Percentiles rank a stretch among this genome's conserved stretches.
These are phyloP conservation scores for Pseudocercospora fuligena DNA, from an alignment of 2,329 filamentous ascomycete species.

Conservation along the genomic window DNA sequence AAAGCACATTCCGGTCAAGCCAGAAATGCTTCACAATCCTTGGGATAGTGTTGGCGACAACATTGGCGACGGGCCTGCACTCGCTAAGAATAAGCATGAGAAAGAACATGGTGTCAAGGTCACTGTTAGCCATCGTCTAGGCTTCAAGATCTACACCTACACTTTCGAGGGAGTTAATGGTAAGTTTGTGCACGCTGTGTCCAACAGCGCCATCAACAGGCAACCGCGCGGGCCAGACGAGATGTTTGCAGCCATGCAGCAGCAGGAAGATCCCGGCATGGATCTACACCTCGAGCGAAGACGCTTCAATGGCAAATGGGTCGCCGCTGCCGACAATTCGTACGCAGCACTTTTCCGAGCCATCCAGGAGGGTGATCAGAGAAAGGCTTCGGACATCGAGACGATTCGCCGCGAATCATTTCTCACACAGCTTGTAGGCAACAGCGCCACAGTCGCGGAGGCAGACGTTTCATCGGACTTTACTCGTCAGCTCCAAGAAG, in stretches of 20 bases:
- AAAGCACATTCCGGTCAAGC: constrained; percentile 33
- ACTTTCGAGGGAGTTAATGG: constrained; percentile 52
- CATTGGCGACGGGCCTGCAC: constrained; percentile 35
- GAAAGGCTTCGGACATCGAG: constrained; percentile 25
- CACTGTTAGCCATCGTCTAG: constrained; percentile 42
- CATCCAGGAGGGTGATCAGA: constrained; percentile 9
- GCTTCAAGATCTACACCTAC: constrained; percentile 53
- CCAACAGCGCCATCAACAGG: constrained; percentile 58
- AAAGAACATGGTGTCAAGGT: constrained; percentile 41
- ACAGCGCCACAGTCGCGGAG: constrained; percentile 4
- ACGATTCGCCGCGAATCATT: constrained; percentile 3
- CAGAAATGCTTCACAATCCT: constrained; percentile 32
- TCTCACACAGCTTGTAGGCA: constrained; percentile 3
- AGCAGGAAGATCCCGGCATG: constrained; percentile 30
- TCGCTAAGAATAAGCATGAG: constrained; percentile 35
- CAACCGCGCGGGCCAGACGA: constrained; percentile 63
- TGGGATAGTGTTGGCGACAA: constrained; percentile 38
- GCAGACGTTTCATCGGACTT: constrained; percentile 6
- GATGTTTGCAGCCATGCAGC: constrained; percentile 59
- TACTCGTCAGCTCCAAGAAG: constrained; percentile 11
- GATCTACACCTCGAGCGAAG: constrained; percentile 46
- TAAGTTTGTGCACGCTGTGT: constrained; percentile 61
- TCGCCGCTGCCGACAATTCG: neutral
- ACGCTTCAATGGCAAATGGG: constrained; percentile 24
- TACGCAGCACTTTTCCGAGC: neutral